Conservation (phyloP, 2,329 filamentous ascomycete species). For the Neurospora crassa region DNA sequence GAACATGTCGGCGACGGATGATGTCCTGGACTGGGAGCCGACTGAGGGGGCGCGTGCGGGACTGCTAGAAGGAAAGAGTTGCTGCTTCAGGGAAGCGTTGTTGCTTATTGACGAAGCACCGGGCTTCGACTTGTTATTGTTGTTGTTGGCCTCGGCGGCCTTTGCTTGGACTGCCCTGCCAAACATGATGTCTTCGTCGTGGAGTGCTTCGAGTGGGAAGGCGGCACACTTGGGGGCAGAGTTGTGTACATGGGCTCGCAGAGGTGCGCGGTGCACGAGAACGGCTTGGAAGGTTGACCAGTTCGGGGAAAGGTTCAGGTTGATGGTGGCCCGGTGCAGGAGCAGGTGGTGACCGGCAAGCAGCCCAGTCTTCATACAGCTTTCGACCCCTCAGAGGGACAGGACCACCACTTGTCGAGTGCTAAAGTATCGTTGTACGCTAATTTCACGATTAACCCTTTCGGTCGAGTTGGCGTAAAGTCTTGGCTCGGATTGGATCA, state of each 20-base stretch:
- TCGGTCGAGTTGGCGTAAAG: background rate
- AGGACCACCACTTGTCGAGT: background rate
- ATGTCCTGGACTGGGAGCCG: background rate
- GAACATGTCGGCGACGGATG: conserved; percentile 37
- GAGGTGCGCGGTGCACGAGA: background rate
- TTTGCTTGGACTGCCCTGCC: conserved; percentile 19
- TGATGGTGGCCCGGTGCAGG: conserved; percentile 13
- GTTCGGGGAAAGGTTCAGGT: conserved; percentile 4
- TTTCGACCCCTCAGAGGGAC: conserved; percentile 1
- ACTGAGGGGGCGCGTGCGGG: conserved; percentile 21
- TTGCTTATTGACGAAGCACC: conserved; percentile 21
- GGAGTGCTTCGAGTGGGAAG: background rate
- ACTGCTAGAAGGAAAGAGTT: conserved; percentile 49
- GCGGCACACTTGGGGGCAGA: background rate
- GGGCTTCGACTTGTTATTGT: conserved; percentile 10
- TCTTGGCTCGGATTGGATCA: background rate
- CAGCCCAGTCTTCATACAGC: conserved; percentile 18
- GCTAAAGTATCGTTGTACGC: background rate
- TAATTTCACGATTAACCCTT: background rate
- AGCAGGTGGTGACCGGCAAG: conserved; percentile 12
- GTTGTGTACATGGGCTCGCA: conserved; percentile 8
- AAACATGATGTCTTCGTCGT: conserved; percentile 11
- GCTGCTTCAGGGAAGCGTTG: conserved; percentile 34
- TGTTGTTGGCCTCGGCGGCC: conserved; percentile 28
- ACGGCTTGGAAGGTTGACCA: conserved; percentile 4